phyloP scores from a whole-genome alignment of 805 yeast genomes.

The Myxozyma mucilagina region DNA sequence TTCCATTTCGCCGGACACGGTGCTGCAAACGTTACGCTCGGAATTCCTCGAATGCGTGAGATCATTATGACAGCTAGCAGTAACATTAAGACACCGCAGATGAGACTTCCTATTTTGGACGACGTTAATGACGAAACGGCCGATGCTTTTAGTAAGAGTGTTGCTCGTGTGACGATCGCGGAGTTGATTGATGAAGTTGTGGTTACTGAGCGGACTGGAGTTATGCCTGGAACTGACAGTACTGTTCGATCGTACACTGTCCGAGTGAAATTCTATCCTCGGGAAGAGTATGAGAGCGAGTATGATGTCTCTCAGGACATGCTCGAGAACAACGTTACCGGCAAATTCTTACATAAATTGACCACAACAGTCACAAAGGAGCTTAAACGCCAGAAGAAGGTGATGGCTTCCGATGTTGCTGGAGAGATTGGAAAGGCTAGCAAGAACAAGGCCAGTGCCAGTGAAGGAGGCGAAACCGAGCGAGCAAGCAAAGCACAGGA shows the following conservation, averaged over 20 bases:
- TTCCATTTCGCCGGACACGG: conserved; percentile 99
- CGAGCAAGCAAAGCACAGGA: conserved; percentile 43
- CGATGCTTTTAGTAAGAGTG: conserved; percentile 87
- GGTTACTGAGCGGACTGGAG: conserved; percentile 86
- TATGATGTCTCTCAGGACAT: conserved; percentile 83
- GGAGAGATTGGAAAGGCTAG: conserved; percentile 45
- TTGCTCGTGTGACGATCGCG: conserved; percentile 78
- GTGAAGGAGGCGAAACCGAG: conserved; percentile 63
- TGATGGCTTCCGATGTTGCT: conserved; percentile 39
- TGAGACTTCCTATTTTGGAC: conserved; percentile 81
- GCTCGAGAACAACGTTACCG: conserved; percentile 66
- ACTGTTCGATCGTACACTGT: conserved; percentile 71
- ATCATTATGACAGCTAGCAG: conserved; percentile 99
- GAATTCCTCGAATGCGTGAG: conserved; percentile 99
- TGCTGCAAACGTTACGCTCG: conserved; percentile 98
- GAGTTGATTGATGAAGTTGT: conserved; percentile 83
- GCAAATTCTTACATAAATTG: conserved; percentile 60
- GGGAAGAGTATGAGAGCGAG: conserved; percentile 76
- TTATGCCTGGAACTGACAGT: conserved; percentile 47
- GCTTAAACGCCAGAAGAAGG: conserved; percentile 73
- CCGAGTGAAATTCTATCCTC: conserved; percentile 70
- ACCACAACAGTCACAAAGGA: conserved; percentile 78
- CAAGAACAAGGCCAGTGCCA: conserved; percentile 39
- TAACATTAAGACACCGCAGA: conserved; percentile 95
- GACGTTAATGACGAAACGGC: conserved; percentile 86